Evolutionary conservation across 2,329 filamentous ascomycete genomes (phyloP).

Genomic region (Verticillium albo-atrum): DNA sequence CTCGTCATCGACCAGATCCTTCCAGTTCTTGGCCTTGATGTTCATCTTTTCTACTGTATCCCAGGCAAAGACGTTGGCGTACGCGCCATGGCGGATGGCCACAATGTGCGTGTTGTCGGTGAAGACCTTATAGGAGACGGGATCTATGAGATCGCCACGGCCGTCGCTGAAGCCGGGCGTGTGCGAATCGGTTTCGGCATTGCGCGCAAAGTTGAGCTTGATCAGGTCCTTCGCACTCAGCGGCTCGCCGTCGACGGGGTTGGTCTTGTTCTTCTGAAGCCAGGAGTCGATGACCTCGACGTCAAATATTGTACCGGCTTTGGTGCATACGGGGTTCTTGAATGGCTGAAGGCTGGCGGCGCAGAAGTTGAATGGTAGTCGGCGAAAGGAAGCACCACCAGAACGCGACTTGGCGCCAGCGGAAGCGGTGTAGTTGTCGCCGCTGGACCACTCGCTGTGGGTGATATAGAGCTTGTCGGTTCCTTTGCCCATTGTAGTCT

Average conservation of each 20-base stretch:
- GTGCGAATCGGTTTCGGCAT: slow-evolving; percentile 62
- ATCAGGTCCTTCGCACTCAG: slow-evolving; percentile 80
- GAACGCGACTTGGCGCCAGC: slow-evolving; percentile 62
- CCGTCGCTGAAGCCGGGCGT: slow-evolving; percentile 44
- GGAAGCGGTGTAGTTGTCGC: slow-evolving; percentile 81
- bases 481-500: slow-evolving; percentile 39
- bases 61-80: slow-evolving; percentile 94
- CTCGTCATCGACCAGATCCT: slow-evolving; percentile 79
- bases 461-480: slow-evolving; percentile 65
- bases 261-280: slow-evolving; percentile 90
- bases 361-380: slow-evolving; percentile 97
- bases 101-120: slow-evolving; percentile 98
- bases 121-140: slow-evolving; percentile 95
- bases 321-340: slow-evolving; percentile 87
- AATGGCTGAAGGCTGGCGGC: slow-evolving; percentile 94
- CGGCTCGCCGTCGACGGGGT: slow-evolving; percentile 79
- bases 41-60: slow-evolving; percentile 95
- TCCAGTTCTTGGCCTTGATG: slow-evolving; percentile 95
- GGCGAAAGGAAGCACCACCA: slow-evolving; percentile 67
- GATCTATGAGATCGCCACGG: slow-evolving; percentile 83
- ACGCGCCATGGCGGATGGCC: slow-evolving; percentile 71
- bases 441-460: slow-evolving; percentile 94
- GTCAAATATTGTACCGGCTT: slow-evolving; percentile 86
- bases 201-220: slow-evolving; percentile 86
- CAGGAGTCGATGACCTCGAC: slow-evolving; percentile 90